Evolutionary conservation across 345 rosid genomes (phyloP).

Genomic region (Geranium brycei): DNA sequence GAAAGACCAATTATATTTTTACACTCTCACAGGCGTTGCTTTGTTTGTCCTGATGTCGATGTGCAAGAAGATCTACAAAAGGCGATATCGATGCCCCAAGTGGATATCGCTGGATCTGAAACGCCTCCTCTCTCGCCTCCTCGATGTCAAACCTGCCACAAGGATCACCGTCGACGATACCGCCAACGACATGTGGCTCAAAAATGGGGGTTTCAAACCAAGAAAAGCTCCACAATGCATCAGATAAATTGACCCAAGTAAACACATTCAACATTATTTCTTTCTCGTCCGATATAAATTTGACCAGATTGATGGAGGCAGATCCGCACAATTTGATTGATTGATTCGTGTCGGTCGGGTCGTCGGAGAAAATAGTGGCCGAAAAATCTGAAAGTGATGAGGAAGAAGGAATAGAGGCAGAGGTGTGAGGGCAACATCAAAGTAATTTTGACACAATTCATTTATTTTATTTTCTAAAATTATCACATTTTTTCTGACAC

Average conservation of each 20-base stretch:
- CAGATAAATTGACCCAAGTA: slow-evolving; percentile 1
- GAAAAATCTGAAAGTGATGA: slow-evolving; percentile 9
- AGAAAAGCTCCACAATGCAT: slow-evolving; percentile 8
- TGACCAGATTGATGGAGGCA: slow-evolving; percentile 18
- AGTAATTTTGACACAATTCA: too few relatives aligned
- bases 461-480: too few relatives aligned
- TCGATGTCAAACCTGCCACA: slow-evolving; percentile 17
- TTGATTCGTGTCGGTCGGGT: slow-evolving; percentile 11
- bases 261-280: slow-evolving; percentile 24
- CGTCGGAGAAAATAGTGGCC: slow-evolving; percentile 14
- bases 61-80: background rate
- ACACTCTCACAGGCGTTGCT: background rate
- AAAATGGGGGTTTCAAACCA: slow-evolving; percentile 9
- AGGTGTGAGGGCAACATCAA: slow-evolving; percentile 18
- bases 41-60: background rate
- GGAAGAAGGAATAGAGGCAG: slow-evolving; percentile 12
- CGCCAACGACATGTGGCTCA: slow-evolving; percentile 22
- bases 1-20: too few relatives aligned
- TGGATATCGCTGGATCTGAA: slow-evolving; percentile 7
- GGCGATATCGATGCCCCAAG: background rate
- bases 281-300: slow-evolving; percentile 20
- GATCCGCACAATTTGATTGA: slow-evolving; percentile 9
- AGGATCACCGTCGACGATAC: slow-evolving; percentile 24
- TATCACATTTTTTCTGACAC: too few relatives aligned
- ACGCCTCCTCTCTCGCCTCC: slow-evolving; percentile 17